These are phyloP conservation scores for Leersia perrieri DNA, from an alignment of 176 grass and related monocot species.

Conservation along the genomic window DNA sequence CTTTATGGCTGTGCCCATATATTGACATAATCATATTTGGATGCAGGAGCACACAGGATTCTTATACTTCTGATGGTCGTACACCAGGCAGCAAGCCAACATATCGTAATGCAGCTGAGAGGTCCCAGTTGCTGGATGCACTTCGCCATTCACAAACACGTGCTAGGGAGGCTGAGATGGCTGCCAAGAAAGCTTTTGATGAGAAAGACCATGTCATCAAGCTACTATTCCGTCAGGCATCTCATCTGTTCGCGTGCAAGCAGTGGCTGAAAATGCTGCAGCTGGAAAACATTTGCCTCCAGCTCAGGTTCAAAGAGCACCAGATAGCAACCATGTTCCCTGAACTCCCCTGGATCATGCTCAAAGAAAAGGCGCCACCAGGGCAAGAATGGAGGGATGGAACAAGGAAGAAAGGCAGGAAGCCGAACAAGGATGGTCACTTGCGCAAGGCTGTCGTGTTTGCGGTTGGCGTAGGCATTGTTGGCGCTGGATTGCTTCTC, in stretches of 20 bases:
- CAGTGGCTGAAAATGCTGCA: constrained; percentile 93
- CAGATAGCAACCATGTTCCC: constrained; percentile 64
- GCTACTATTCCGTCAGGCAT: constrained; percentile 80
- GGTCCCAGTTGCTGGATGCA: constrained; percentile 65
- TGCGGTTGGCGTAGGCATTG: constrained; percentile 75
- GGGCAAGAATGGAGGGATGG: constrained; percentile 25
- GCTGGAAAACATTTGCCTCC: constrained; percentile 82
- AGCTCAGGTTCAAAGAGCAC: constrained; percentile 66
- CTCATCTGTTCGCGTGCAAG: constrained; percentile 80
- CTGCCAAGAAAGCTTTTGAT: constrained; percentile 65
- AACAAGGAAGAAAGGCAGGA: constrained; percentile 49
- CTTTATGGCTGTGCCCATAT: background rate
- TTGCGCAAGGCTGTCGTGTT: constrained; percentile 46
- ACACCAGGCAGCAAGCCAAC: constrained; percentile 21
- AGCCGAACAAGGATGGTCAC: constrained; percentile 28
- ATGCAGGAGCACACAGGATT: constrained; percentile 38
- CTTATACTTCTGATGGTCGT: constrained; percentile 24
- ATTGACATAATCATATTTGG: background rate
- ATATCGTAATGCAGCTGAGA: constrained; percentile 44
- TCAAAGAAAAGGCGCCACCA: constrained; percentile 29
- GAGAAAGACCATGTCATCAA: constrained; percentile 92
- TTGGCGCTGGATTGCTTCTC: constrained; percentile 75
- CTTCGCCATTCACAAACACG: constrained; percentile 90
- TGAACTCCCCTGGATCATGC: constrained; percentile 53
- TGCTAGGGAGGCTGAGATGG: constrained; percentile 81